These are phyloP conservation scores for Ophiocordyceps unilateralis DNA, from an alignment of 2,329 filamentous ascomycete genomes.

Conservation along the genomic window DNA sequence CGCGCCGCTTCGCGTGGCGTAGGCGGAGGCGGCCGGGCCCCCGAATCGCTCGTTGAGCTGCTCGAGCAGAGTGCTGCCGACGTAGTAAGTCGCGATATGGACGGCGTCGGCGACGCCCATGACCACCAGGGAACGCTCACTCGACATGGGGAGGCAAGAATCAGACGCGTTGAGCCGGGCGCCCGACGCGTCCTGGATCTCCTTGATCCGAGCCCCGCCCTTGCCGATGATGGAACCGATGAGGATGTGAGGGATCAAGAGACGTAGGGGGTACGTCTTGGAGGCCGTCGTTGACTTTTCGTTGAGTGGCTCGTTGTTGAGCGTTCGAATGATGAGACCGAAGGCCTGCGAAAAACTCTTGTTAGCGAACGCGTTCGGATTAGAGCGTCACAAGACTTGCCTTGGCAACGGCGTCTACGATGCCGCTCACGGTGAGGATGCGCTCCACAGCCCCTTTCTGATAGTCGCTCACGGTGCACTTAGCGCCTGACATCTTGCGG, in stretches of 20 bases:
- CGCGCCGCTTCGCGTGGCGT: constrained; percentile 84
- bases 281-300: constrained; percentile 80
- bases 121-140: constrained; percentile 92
- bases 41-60: constrained; percentile 95
- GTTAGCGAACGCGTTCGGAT: too few species aligned
- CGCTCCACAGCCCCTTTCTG: constrained; percentile 93
- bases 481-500: constrained; percentile 82
- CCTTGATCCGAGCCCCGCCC: constrained; percentile 84
- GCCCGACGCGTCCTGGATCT: constrained; percentile 95
- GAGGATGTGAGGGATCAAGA: constrained; percentile 89
- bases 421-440: constrained; percentile 91
- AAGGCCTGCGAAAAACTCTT: constrained; percentile 62
- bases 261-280: constrained; percentile 90
- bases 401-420: constrained; percentile 93
- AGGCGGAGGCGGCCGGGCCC: constrained; percentile 90
- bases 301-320: constrained; percentile 90
- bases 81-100: constrained; percentile 97
- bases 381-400: constrained; percentile 38
- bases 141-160: constrained; percentile 82
- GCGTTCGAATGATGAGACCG: constrained; percentile 89
- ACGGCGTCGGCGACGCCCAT: constrained; percentile 96
- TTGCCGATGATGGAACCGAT: constrained; percentile 99
- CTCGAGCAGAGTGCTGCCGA: constrained; percentile 93
- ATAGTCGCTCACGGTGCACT: constrained; percentile 98
- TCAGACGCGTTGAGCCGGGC: constrained; percentile 94